Conservation (phyloP, 2,329 filamentous ascomycete species). For the Talaromyces rugulosus region DNA sequence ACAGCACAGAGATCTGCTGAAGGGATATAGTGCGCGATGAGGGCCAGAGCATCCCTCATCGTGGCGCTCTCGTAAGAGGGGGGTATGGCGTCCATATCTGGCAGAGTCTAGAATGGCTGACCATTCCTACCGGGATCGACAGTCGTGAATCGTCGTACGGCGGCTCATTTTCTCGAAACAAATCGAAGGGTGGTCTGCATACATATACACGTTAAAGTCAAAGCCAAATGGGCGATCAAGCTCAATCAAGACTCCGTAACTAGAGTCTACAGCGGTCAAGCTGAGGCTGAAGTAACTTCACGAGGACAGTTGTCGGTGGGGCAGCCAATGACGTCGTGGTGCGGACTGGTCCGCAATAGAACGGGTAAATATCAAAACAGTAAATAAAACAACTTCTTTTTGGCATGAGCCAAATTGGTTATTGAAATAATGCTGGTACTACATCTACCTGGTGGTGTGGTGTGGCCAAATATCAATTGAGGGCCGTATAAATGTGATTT, state of each 20-base stretch:
- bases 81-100: conserved; percentile 53
- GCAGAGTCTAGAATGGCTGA: background rate
- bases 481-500: too few species aligned
- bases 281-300: background rate
- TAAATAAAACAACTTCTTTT: too few species aligned
- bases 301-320: too few species aligned
- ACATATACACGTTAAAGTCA: background rate
- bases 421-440: background rate
- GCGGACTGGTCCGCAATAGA: background rate
- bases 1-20: conserved; percentile 55
- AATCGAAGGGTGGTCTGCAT: background rate
- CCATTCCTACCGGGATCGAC: background rate
- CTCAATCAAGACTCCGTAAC: background rate
- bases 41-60: conserved; percentile 50
- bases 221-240: background rate
- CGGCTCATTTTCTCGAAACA: background rate
- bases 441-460: too few species aligned
- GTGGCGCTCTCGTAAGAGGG: conserved; percentile 59
- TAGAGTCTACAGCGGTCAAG: too few species aligned
- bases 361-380: background rate
- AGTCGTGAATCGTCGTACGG: background rate
- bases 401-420: too few species aligned
- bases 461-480: background rate
- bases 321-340: background rate
- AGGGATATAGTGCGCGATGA: conserved; percentile 54